Conservation (phyloP, 106 monocot species). For the Apostasia ramifera region DNA sequence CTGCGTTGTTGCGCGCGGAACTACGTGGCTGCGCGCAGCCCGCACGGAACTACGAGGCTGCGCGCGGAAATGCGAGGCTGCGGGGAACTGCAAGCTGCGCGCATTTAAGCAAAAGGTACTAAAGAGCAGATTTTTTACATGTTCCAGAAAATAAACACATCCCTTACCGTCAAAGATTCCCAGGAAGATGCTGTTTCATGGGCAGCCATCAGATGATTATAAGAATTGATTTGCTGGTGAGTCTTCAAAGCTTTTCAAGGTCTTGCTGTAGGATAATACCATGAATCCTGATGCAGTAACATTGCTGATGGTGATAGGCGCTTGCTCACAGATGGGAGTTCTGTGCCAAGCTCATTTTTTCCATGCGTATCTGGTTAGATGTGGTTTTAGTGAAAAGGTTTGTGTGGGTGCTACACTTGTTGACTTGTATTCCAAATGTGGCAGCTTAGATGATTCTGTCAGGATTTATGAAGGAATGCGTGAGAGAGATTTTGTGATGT, state of each 20-base stretch:
- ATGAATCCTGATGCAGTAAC: slow-evolving; percentile 49
- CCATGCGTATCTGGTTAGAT: slow-evolving; percentile 39
- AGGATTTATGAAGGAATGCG: slow-evolving; percentile 22
- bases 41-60: too few relatives aligned
- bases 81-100: too few relatives aligned
- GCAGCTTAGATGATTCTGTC: slow-evolving; percentile 28
- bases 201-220: slow-evolving; percentile 48
- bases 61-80: too few relatives aligned
- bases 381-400: slow-evolving; percentile 38
- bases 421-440: slow-evolving; percentile 61
- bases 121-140: too few relatives aligned
- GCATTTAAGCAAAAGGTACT: too few relatives aligned
- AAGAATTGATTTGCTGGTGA: slow-evolving; percentile 38
- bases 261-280: slow-evolving; percentile 27
- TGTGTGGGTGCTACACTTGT: slow-evolving; percentile 52
- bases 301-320: slow-evolving; percentile 53
- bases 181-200: slow-evolving; percentile 39
- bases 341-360: slow-evolving; percentile 35
- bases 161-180: slow-evolving; percentile 12
- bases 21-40: too few relatives aligned
- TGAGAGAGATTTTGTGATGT: slow-evolving; percentile 56
- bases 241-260: slow-evolving; percentile 30
- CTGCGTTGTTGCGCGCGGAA: too few relatives aligned
- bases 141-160: too few relatives aligned
- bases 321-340: slow-evolving; percentile 33